Percentiles rank a stretch among this genome's conserved stretches.
These are phyloP conservation scores for Euphorbia lathyris DNA, from an alignment of 345 rosid species.

Conservation along the genomic window DNA sequence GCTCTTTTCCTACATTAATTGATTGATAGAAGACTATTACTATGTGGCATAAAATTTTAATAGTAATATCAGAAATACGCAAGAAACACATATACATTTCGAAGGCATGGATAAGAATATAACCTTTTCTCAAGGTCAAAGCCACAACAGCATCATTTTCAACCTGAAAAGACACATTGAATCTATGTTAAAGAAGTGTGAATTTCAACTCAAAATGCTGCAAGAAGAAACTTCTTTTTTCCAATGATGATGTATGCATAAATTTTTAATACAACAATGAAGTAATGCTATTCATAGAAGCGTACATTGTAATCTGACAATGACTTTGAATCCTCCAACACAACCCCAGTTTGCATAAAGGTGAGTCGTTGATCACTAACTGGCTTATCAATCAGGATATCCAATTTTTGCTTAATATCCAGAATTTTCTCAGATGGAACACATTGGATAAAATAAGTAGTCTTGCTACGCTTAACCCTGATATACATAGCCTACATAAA, in stretches of 20 bases:
- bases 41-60: not conserved
- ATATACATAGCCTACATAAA: conserved; percentile 77
- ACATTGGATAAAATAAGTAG: conserved; percentile 81
- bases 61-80: not conserved
- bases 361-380: conserved; percentile 65
- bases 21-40: not conserved
- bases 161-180: conserved; percentile 51
- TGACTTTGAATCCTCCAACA: conserved; percentile 73
- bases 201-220: not conserved
- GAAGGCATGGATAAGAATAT: conserved; percentile 17
- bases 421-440: conserved; percentile 77
- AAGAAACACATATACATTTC: not conserved
- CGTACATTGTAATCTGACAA: conserved; percentile 78
- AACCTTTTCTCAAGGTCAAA: conserved; percentile 84
- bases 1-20: not conserved
- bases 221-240: not conserved
- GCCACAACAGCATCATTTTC: conserved; percentile 96
- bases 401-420: conserved; percentile 74
- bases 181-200: not conserved
- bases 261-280: not conserved
- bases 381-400: conserved; percentile 58
- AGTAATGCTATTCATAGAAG: not conserved
- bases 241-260: not conserved
- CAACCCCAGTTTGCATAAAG: conserved; percentile 53
- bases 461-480: conserved; percentile 81